A percentile compares a stretch with the other conserved stretches of the same genome.
These are phyloP conservation scores for Drechslerella dactyloides DNA, from an alignment of 2,329 filamentous ascomycete species.

Conservation along the genomic window DNA sequence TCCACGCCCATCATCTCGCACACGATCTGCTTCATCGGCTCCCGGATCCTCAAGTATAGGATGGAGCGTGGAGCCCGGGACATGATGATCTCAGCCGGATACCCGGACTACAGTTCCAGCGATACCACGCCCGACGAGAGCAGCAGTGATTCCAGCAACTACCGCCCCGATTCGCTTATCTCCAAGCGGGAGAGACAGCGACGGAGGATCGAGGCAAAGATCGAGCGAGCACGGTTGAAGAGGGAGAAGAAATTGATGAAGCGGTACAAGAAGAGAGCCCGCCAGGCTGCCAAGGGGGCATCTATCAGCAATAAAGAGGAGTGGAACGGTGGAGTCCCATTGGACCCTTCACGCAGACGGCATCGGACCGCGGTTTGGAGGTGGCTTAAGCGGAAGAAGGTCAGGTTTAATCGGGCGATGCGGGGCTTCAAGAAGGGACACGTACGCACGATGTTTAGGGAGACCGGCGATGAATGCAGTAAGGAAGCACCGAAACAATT, in stretches of 20 bases:
- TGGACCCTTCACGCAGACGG: too few relatives aligned
- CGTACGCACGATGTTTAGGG: neutral
- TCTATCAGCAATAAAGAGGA: neutral
- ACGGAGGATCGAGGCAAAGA: conserved; percentile 11
- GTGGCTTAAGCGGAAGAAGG: too few relatives aligned
- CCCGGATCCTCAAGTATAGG: conserved; percentile 36
- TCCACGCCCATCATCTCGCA: conserved; percentile 45
- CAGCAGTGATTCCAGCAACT: neutral
- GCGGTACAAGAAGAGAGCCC: neutral
- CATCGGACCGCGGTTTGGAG: neutral
- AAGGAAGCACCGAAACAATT: too few relatives aligned
- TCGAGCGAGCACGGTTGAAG: neutral
- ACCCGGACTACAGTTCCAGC: neutral
- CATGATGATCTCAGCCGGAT: conserved; percentile 2
- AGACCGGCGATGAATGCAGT: too few relatives aligned
- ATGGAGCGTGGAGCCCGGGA: conserved; percentile 25
- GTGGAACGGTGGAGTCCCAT: conserved; percentile 5
- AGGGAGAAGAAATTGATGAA: neutral
- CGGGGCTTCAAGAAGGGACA: neutral
- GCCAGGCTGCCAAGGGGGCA: neutral
- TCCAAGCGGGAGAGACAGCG: conserved; percentile 21
- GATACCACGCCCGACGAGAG: neutral
- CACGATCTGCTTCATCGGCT: conserved; percentile 36
- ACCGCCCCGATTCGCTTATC: neutral
- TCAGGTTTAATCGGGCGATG: neutral